Conservation (phyloP, 2,329 filamentous ascomycete genomes). For the Clonostachys sp. region DNA sequence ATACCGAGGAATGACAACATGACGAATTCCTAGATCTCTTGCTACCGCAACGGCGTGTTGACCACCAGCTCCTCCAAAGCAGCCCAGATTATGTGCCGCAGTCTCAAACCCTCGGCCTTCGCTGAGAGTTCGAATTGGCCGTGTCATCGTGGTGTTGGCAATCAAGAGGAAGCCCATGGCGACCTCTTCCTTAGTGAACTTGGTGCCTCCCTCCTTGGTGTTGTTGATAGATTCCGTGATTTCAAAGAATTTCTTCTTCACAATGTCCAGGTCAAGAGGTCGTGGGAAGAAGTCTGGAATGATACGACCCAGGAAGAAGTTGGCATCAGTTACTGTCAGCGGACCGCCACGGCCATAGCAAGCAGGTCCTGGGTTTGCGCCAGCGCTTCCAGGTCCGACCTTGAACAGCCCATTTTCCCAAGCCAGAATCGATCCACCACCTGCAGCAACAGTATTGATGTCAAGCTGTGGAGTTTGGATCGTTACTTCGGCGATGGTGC, state of each 20-base stretch:
- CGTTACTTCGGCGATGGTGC: constrained; percentile 63
- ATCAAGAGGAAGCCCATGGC: constrained; percentile 72
- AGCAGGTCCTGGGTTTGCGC: constrained; percentile 66
- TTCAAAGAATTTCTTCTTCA: constrained; percentile 28
- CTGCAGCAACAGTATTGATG: constrained; percentile 62
- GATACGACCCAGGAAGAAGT: constrained; percentile 59
- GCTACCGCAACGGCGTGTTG: constrained; percentile 24
- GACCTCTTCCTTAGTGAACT: constrained; percentile 12
- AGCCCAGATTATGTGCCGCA: constrained; percentile 13
- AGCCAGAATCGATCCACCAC: constrained; percentile 49
- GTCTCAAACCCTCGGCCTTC: constrained; percentile 17
- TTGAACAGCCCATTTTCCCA: constrained; percentile 68
- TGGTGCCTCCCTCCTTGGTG: constrained; percentile 9
- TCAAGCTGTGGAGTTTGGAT: constrained; percentile 67
- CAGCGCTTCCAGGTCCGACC: constrained; percentile 68
- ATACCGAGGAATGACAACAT: constrained; percentile 21
- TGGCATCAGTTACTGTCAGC: constrained; percentile 68
- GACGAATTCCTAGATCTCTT: constrained; percentile 16
- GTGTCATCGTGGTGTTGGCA: constrained; percentile 70
- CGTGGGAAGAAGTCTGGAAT: constrained; percentile 60
- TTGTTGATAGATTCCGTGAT: constrained; percentile 22
- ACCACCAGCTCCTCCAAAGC: constrained; percentile 13
- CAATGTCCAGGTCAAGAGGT: constrained; percentile 29
- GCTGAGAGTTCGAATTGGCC: constrained; percentile 50
- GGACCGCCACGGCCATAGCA: constrained; percentile 69